A percentile compares a stretch with the other conserved stretches of the same genome.
phyloP scores from a whole-genome alignment of 176 grass and related monocot genomes.

The Raddia guianensis region DNA sequence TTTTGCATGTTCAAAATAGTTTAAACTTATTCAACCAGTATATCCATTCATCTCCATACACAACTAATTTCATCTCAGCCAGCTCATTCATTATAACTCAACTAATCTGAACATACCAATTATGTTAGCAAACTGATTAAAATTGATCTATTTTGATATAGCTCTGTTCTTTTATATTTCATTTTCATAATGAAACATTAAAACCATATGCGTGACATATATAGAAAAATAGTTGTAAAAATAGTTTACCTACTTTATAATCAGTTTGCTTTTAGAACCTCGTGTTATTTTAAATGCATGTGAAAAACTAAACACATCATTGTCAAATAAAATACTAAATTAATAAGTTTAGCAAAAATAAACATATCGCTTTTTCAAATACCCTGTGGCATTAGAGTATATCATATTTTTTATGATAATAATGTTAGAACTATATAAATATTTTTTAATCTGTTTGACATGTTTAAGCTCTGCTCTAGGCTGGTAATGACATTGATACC shows the following conservation, averaged over 20 bases:
- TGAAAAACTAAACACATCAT: not conserved
- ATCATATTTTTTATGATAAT: not conserved
- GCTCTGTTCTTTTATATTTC: not conserved
- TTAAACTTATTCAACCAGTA: no score
- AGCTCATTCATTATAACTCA: no score
- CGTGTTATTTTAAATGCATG: not conserved
- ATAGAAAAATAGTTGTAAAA: not conserved
- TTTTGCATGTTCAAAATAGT: no score
- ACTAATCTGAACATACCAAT: not conserved
- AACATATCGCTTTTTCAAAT: not conserved
- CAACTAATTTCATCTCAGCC: no score
- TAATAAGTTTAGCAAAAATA: not conserved
- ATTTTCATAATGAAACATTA: not conserved
- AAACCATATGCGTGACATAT: not conserved
- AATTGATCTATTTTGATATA: not conserved
- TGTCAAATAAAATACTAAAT: not conserved
- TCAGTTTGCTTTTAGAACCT: slow-evolving; percentile 8
- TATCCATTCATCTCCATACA: no score
- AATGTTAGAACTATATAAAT: not conserved
- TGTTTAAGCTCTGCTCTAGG: slow-evolving; percentile 40
- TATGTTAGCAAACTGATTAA: not conserved
- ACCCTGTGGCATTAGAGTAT: not conserved
- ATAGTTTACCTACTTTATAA: not conserved
- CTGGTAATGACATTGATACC: slow-evolving; percentile 51
- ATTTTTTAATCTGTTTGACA: not conserved